Conservation (phyloP, 257 asterid species). For the Osmanthus fragrans region DNA sequence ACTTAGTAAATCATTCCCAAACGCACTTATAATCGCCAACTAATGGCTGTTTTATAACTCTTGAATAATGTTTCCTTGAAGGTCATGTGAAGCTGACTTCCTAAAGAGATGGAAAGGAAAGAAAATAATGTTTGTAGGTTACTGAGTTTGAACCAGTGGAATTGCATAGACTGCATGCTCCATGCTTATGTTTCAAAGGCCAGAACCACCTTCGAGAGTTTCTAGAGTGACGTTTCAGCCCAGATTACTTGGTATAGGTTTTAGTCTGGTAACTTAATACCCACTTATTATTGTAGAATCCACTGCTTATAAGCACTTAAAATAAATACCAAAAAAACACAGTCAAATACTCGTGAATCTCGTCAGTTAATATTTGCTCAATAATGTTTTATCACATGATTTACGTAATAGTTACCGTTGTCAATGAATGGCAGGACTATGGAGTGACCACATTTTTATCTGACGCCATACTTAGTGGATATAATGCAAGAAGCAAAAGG, state of each 20-base stretch:
- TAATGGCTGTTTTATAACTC: not conserved
- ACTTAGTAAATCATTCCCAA: slow-evolving; percentile 29
- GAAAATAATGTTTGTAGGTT: slow-evolving; percentile 67
- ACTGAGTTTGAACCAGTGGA: slow-evolving; percentile 56
- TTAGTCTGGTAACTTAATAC: not conserved
- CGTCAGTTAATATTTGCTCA: too few relatives aligned
- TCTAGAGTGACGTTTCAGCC: slow-evolving; percentile 45
- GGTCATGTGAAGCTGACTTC: slow-evolving; percentile 40
- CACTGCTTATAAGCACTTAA: not conserved
- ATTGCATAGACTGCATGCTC: slow-evolving; percentile 43
- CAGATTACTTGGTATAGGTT: not conserved
- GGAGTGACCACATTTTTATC: slow-evolving; percentile 31
- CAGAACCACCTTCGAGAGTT: not conserved
- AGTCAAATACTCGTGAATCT: too few relatives aligned
- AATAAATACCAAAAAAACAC: too few relatives aligned
- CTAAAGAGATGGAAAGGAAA: slow-evolving; percentile 52
- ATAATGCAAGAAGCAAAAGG: slow-evolving; percentile 27
- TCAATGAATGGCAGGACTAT: slow-evolving; percentile 28
- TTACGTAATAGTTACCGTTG: too few relatives aligned
- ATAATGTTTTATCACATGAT: too few relatives aligned
- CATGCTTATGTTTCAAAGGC: slow-evolving; percentile 29
- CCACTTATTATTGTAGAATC: too few relatives aligned
- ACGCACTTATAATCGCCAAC: not conserved
- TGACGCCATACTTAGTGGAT: slow-evolving; percentile 34
- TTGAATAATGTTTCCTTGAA: not conserved